Percentiles rank a stretch among this genome's conserved stretches.
These are phyloP conservation scores for Mycena citricolor DNA, from an alignment of 1,284 basidiomycete genomes.

Conservation along the genomic window DNA sequence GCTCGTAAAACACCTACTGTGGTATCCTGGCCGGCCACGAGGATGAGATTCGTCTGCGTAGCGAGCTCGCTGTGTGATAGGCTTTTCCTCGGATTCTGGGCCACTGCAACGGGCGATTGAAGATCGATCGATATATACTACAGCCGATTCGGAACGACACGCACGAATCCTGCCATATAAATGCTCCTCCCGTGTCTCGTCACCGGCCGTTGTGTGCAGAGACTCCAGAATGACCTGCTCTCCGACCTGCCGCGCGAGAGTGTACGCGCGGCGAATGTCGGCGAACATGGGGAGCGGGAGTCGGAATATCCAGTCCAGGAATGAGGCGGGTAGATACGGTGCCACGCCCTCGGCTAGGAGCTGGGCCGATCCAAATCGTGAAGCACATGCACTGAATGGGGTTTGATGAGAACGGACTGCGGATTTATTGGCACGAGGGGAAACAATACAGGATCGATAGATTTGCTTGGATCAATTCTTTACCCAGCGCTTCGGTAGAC, in stretches of 20 bases:
- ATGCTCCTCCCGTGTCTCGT: slow-evolving; percentile 11
- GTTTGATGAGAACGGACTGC: too few species aligned
- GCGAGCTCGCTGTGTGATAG: slow-evolving; percentile 12
- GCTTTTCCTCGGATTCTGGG: slow-evolving; percentile 6
- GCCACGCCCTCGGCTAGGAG: too few species aligned
- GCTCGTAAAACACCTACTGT: slow-evolving; percentile 19
- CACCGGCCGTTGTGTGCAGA: slow-evolving; percentile 9
- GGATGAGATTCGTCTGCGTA: slow-evolving; percentile 16
- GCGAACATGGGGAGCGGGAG: too few species aligned
- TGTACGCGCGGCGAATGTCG: too few species aligned
- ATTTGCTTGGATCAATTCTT: too few species aligned
- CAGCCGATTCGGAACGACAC: not conserved
- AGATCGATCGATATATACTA: not conserved
- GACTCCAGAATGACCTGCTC: slow-evolving; percentile 10
- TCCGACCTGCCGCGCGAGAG: slow-evolving; percentile 17
- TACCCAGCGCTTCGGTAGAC: too few species aligned
- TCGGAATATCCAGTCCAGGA: too few species aligned
- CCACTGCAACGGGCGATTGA: slow-evolving; percentile 9
- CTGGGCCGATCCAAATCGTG: too few species aligned
- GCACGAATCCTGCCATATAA: slow-evolving; percentile 17
- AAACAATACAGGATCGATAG: too few species aligned
- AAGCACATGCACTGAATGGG: too few species aligned
- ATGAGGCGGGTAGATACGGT: too few species aligned
- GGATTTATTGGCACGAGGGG: too few species aligned
- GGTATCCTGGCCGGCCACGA: slow-evolving; percentile 26